Percentiles rank a stretch among this genome's conserved stretches.
phyloP scores from a whole-genome alignment of 1,139 yeast species.

The Yamadazyma conglobata region DNA sequence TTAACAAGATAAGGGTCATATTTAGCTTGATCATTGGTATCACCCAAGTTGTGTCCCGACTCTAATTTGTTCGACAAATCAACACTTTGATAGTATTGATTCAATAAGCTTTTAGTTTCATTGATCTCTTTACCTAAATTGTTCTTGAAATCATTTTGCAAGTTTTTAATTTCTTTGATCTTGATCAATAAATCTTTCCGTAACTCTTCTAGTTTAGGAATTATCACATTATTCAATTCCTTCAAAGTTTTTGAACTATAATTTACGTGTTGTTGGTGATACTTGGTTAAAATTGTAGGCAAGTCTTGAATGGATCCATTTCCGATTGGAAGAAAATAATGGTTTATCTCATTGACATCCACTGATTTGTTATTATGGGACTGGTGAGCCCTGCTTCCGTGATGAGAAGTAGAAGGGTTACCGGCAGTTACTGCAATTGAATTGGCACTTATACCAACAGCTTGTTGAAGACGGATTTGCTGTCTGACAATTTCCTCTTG shows the following conservation, averaged over 20 bases:
- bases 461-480: slow-evolving; percentile 76
- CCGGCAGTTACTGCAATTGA: slow-evolving; percentile 14
- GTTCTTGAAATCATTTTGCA: slow-evolving; percentile 81
- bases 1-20: slow-evolving; percentile 83
- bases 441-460: slow-evolving; percentile 46
- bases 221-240: slow-evolving; percentile 63
- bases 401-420: slow-evolving; percentile 1
- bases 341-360: slow-evolving; percentile 37
- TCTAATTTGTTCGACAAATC: slow-evolving; percentile 37
- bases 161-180: slow-evolving; percentile 79
- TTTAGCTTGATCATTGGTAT: slow-evolving; percentile 25
- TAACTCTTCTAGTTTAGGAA: slow-evolving; percentile 84
- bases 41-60: slow-evolving; percentile 14
- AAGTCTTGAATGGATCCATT: slow-evolving; percentile 80
- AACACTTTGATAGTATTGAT: slow-evolving; percentile 43
- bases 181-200: slow-evolving; percentile 78
- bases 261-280: slow-evolving; percentile 69
- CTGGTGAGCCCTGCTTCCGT: slow-evolving; percentile 3
- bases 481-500: slow-evolving; percentile 87
- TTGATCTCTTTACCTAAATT: slow-evolving; percentile 64
- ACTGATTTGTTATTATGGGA: slow-evolving; percentile 19
- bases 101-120: slow-evolving; percentile 55
- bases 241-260: slow-evolving; percentile 65
- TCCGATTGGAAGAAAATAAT: slow-evolving; percentile 68
- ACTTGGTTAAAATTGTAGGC: slow-evolving; percentile 69